phyloP scores from a whole-genome alignment of 2,329 filamentous ascomycete species.

The Calonectria fujianensis region DNA sequence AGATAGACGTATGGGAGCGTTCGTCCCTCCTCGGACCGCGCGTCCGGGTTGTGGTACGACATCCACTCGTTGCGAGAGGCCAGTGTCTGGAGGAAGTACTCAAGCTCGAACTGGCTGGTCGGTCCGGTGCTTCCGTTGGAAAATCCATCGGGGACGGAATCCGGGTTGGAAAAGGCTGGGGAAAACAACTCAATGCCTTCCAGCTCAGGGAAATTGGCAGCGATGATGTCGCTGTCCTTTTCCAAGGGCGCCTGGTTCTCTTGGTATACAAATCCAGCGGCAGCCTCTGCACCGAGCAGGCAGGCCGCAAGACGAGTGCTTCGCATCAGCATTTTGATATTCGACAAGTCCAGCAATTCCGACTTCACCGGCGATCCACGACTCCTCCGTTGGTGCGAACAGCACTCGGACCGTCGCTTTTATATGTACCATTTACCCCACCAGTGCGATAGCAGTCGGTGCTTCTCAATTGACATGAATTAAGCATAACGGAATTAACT shows the following conservation, averaged over 20 bases:
- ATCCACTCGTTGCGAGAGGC: constrained; percentile 50
- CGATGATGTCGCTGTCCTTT: constrained; percentile 6
- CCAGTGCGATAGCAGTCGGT: background rate
- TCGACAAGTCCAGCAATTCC: no score
- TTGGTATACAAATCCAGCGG: constrained; percentile 10
- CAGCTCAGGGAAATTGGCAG: constrained; percentile 14
- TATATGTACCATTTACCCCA: background rate
- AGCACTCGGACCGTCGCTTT: background rate
- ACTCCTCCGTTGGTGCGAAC: background rate
- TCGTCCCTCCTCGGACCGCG: constrained; percentile 51
- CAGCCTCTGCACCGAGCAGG: background rate
- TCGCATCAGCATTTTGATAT: background rate
- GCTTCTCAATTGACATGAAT: background rate
- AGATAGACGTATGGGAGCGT: constrained; percentile 50
- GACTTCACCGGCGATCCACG: background rate
- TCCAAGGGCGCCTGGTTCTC: constrained; percentile 9
- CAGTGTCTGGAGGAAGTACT: constrained; percentile 50
- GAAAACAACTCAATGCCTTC: constrained; percentile 1
- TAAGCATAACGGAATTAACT: background rate
- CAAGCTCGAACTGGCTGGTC: constrained; percentile 14
- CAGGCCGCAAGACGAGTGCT: background rate
- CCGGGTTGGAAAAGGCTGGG: constrained; percentile 4
- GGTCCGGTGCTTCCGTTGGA: constrained; percentile 16
- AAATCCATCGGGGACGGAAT: background rate
- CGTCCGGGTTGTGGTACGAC: constrained; percentile 49